Percentiles rank a stretch among this genome's conserved stretches.
Conservation (phyloP, 2,329 filamentous ascomycete genomes). For the Ascochyta koolunga region DNA sequence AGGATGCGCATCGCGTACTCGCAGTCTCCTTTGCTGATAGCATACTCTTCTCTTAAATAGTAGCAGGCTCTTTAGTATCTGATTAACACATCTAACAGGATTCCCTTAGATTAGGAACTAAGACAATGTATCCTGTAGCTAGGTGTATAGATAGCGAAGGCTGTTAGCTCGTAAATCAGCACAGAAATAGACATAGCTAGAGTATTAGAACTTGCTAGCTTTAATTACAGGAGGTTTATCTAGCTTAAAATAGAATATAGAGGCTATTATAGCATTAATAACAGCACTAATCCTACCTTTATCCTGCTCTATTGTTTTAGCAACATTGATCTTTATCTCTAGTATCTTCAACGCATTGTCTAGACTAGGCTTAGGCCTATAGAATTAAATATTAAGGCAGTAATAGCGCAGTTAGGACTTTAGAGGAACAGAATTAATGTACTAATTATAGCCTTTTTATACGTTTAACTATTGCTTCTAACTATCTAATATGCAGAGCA, state of each 20-base stretch:
- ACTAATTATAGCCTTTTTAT: background rate
- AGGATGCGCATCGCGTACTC: constrained; percentile 31
- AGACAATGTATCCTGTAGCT: background rate
- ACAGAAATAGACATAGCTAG: background rate
- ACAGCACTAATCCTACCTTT: background rate
- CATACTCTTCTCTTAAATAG: background rate
- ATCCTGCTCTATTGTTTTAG: background rate
- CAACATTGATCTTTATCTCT: background rate
- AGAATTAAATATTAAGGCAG: background rate
- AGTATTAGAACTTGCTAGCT: background rate
- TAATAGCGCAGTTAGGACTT: background rate
- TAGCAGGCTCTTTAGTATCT: background rate
- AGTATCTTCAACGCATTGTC: background rate
- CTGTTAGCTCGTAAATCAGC: background rate
- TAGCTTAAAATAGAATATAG: background rate
- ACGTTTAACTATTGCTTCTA: background rate
- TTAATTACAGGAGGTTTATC: background rate
- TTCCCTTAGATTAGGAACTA: background rate
- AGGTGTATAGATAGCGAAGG: background rate
- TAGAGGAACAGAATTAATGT: background rate
- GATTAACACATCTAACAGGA: background rate
- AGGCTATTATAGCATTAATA: background rate
- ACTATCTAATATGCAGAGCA: background rate
- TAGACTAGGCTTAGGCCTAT: background rate
- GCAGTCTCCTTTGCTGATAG: constrained; percentile 14